Evolutionary conservation across 371 early-diverging fungal genomes (phyloP), one percentile per base, ranked within the genome.

Genomic region (Lichtheimia ramosa): DNA sequence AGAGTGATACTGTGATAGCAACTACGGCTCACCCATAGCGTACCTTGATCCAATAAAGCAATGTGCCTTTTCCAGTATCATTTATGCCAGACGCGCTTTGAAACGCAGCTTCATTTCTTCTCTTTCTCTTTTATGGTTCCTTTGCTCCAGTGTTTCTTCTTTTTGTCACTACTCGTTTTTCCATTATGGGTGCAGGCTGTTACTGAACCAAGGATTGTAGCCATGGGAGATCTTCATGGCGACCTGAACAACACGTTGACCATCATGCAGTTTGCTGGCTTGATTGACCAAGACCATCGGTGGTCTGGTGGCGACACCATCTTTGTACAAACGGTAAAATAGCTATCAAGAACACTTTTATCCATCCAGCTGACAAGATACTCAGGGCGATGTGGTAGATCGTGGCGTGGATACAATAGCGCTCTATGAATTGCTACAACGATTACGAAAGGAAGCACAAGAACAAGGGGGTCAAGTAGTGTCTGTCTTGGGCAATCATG

Each of bases 151-250:
- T 27, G 27, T 3, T 27, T 27, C n/a, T n/a, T n/a, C n/a, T n/a
- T n/a, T n/a, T n/a, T n/a, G n/a, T n/a, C 25, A 25, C 25, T 5
- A 25, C 25, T 25, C 5, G 34, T 5, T 8, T 6, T 34, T 8
- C 34, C n/a, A n/a, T 34, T 34, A 34, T 34, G 6, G 10, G 34
- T 34, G 10, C 34, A 8, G 6, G 34, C 34, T 34, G 34, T 34
- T 34, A 34, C 34, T 10, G 34, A 34, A 8, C 34, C 34, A 4
- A 6, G 34, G 10, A 88, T 90, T 52, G 82, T 90, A 8, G 92
- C 91, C 16, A 68, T 91, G 48, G 92, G 91, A 6, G 93, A 93
- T 73, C 69, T 92, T 21, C 93, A 93, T 62, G 90, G 90, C 5
- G 92, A 91, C 60, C 67, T 82, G 16, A 57, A 65, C 6, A 78